Percentiles rank a stretch among this genome's conserved stretches.
These are phyloP conservation scores for Aspergillus avenaceus DNA, from an alignment of 495 filamentous ascomycete genomes.

Conservation along the genomic window DNA sequence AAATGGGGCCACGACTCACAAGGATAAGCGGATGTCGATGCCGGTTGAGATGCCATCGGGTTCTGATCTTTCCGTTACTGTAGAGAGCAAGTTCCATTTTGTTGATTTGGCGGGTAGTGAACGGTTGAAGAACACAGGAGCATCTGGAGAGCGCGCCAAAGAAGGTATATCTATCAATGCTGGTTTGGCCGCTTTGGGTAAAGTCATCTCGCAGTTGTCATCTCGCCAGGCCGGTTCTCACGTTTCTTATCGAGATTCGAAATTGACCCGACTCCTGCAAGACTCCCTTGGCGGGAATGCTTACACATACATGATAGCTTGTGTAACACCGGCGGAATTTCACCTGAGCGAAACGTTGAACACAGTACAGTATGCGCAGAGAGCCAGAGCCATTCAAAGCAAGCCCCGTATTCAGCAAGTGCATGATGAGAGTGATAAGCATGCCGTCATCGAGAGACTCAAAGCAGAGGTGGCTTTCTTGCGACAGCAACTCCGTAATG, in stretches of 20 bases:
- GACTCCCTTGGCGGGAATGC: constrained; percentile 98
- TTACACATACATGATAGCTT: constrained; percentile 99
- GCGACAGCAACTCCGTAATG: constrained; percentile 81
- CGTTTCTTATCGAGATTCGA: constrained; percentile 97
- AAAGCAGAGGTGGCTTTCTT: constrained; percentile 93
- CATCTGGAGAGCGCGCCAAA: constrained; percentile 89
- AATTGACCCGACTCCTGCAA: constrained; percentile 90
- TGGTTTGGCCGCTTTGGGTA: constrained; percentile 90
- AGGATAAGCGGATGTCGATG: constrained; percentile 86
- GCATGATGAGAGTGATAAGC: constrained; percentile 88
- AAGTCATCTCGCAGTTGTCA: constrained; percentile 97
- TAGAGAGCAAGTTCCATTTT: constrained; percentile 98
- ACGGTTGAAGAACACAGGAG: constrained; percentile 93
- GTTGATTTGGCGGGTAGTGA: constrained; percentile 98
- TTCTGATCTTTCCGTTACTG: constrained; percentile 68
- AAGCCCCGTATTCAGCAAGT: constrained; percentile 94
- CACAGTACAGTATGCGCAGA: constrained; percentile 93
- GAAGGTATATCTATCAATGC: constrained; percentile 99
- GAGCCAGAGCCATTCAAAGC: constrained; percentile 94
- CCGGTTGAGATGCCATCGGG: constrained; percentile 77
- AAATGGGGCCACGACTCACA: constrained; percentile 41
- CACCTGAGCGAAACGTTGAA: constrained; percentile 97
- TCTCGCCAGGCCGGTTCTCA: constrained; percentile 84
- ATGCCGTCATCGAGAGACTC: constrained; percentile 88
- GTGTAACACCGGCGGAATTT: constrained; percentile 94